A percentile compares a stretch with the other conserved stretches of the same genome.
phyloP scores from a whole-genome alignment of 225 moss, liverwort and hornwort species.

The Polytrichum formosum region DNA sequence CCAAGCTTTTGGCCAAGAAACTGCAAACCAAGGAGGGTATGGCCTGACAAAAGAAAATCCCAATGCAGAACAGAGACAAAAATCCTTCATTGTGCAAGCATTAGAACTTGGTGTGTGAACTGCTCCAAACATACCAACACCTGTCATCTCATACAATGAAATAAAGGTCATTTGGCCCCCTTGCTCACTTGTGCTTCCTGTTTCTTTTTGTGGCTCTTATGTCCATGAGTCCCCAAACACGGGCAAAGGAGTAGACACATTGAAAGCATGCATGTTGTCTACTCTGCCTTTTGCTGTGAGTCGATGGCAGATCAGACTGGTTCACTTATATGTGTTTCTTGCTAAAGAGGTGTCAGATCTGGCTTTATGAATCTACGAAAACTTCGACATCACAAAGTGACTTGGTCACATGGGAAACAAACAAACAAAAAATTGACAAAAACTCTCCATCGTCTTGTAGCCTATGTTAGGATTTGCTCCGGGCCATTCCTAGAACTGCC shows the following conservation, averaged over 20 bases:
- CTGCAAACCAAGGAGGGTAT: conserved; percentile 29
- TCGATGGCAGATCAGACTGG: no score
- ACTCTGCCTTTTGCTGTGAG: background rate
- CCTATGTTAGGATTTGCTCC: conserved; percentile 70
- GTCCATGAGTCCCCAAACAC: background rate
- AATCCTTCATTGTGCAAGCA: conserved; percentile 47
- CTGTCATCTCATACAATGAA: conserved; percentile 36
- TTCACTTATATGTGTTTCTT: background rate
- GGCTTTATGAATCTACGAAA: background rate
- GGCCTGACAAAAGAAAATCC: conserved; percentile 10
- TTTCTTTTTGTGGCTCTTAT: background rate
- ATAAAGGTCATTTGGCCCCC: conserved; percentile 16
- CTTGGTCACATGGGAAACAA: background rate
- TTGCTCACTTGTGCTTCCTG: background rate
- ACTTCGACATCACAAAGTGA: background rate
- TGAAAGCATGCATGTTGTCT: no score
- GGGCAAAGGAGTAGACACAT: background rate
- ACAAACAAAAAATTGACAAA: no score
- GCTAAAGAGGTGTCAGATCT: background rate
- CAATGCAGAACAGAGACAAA: conserved; percentile 10
- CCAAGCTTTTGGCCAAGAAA: conserved; percentile 47
- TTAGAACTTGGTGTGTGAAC: conserved; percentile 78
- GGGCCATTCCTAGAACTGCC: conserved; percentile 47
- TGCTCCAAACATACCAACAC: conserved; percentile 53
- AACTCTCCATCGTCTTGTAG: conserved; percentile 25